Conservation (phyloP, 257 asterid genomes). For the Scutellaria baicalensis region DNA sequence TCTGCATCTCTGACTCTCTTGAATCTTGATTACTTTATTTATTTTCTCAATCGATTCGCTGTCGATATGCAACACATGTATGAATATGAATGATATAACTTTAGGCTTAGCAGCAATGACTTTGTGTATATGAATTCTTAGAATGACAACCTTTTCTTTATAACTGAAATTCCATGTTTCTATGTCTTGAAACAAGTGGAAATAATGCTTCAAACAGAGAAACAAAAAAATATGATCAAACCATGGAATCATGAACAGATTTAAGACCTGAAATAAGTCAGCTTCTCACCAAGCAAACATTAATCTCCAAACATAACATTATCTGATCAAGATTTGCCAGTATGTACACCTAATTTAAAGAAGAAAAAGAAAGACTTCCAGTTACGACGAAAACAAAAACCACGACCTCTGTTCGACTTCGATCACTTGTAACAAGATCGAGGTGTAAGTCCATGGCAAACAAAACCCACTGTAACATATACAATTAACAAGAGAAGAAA, state of each 20-base stretch:
- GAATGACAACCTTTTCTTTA: neutral
- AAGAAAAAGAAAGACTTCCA: neutral
- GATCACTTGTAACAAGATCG: slow-evolving; percentile 63
- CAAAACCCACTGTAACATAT: slow-evolving; percentile 55
- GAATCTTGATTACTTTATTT: neutral
- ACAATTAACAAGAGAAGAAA: slow-evolving; percentile 49
- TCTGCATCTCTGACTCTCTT: neutral
- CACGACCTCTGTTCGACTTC: neutral
- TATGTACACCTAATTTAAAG: neutral
- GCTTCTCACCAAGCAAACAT: neutral
- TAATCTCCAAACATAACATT: neutral
- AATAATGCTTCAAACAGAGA: neutral
- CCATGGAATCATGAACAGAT: neutral
- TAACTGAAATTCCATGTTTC: no score
- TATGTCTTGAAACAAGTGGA: no score
- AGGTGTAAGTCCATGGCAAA: slow-evolving; percentile 70
- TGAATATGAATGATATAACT: neutral
- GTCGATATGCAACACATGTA: neutral
- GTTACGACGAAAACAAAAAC: neutral
- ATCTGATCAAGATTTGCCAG: neutral
- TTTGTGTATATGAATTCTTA: neutral
- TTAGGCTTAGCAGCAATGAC: neutral
- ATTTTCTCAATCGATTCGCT: neutral
- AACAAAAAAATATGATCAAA: neutral
- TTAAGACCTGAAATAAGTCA: neutral